Evolutionary conservation across 1,139 yeast species (phyloP), one percentile per base, ranked within the genome.

Genomic region (Taphrina flavorubra): DNA sequence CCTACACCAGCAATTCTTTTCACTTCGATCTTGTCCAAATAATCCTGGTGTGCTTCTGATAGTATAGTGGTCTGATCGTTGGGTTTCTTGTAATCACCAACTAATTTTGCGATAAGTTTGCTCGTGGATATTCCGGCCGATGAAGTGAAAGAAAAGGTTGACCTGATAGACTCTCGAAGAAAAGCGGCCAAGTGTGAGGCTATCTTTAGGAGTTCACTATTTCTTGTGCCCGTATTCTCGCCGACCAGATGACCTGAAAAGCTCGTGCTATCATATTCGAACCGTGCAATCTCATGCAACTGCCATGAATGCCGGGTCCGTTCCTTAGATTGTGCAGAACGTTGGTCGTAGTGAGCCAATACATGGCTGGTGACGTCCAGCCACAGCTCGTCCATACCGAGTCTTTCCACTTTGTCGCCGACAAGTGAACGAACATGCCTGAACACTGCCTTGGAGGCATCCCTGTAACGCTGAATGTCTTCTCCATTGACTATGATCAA

Each of bases 351-450:
- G 34, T 53, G 58, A 14, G 13, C 20, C 20, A 34, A 7, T 5
- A 65, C 63, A 37, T 46, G 63, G 10, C 11, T 36, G 13, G 78
- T 73, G 34, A 79, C 68, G 61, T 79, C 80, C 14, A 78, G 70
- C 72, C 79, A 73, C 73, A 79, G 69, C 70, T 79, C 81, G 69
- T 79, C 81, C 65, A 79, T 73, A 1, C 81, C 81, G n/a, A 78
- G 72, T 53, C 81, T 72, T 66, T 79, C 80, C 6, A 78, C 74
- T 0, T 73, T 74, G 18, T 42, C 61, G 25, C 73, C 71, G 16
- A 78, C 72, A 31, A 75, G 39, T 3, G 68, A 68, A 51, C 72
- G 70, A 16, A 78, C 74, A 72, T 75, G 75, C n/a, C 72, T 67
- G 68, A 75, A 75, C 10, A 79, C 72, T 60, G 68, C 72, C 56